phyloP scores from a whole-genome alignment of 2,329 filamentous ascomycete species.

The Pyricularia grisea region DNA sequence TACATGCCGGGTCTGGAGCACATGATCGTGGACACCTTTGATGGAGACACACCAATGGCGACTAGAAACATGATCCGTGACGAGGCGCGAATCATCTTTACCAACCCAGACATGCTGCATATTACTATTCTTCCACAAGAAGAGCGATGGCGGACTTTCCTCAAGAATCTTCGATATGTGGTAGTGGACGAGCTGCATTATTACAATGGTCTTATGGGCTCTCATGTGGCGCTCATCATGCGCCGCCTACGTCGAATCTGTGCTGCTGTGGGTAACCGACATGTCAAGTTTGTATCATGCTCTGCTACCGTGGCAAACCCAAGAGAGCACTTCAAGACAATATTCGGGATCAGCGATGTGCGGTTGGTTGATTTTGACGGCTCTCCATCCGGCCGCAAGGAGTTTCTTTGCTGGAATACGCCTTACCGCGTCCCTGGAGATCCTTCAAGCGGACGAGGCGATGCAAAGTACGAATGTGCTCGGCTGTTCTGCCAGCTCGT shows the following conservation, averaged over 20 bases:
- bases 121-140: constrained; percentile 90
- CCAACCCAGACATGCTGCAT: constrained; percentile 97
- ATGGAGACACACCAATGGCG: constrained; percentile 83
- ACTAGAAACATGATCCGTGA: constrained; percentile 75
- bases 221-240: constrained; percentile 94
- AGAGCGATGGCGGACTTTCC: constrained; percentile 74
- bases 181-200: constrained; percentile 91
- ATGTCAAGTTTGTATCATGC: constrained; percentile 86
- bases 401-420: constrained; percentile 97
- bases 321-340: constrained; percentile 78
- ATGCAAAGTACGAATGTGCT: constrained; percentile 76
- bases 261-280: constrained; percentile 76
- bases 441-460: constrained; percentile 75
- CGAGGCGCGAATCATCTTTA: constrained; percentile 87
- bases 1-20: constrained; percentile 73
- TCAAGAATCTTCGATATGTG: constrained; percentile 82
- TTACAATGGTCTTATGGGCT: constrained; percentile 90
- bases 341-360: constrained; percentile 77
- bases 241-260: constrained; percentile 78
- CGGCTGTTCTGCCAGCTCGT: constrained; percentile 85
- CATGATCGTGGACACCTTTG: constrained; percentile 81
- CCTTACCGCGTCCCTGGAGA: constrained; percentile 86
- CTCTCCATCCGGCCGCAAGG: constrained; percentile 83
- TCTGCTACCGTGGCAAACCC: constrained; percentile 96
- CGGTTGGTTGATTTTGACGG: constrained; percentile 83